Evolutionary conservation across 2,329 filamentous ascomycete species (phyloP).

Genomic region (Pseudonectria buxi): DNA sequence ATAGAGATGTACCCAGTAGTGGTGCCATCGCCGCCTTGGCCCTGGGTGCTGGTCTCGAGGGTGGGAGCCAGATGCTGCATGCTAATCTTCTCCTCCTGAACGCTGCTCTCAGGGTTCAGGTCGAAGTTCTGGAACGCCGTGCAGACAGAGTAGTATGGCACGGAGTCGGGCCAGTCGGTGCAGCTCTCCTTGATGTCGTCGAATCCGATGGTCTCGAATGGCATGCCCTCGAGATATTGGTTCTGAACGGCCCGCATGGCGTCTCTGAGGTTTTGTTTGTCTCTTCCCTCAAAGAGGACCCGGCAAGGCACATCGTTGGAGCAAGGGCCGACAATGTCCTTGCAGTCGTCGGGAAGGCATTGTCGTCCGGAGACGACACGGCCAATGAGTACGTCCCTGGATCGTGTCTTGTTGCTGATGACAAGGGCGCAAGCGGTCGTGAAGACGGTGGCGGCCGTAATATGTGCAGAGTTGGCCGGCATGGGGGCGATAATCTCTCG

Average conservation of each 20-base stretch:
- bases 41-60: slow-evolving; percentile 1
- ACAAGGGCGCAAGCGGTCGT: slow-evolving; percentile 6
- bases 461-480: not conserved
- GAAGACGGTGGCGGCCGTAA: slow-evolving; percentile 10
- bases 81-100: slow-evolving; percentile 1
- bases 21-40: slow-evolving; percentile 1
- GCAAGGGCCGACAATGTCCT: slow-evolving; percentile 8
- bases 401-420: not conserved
- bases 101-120: not conserved
- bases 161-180: slow-evolving; percentile 4
- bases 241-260: slow-evolving; percentile 3
- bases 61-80: not conserved
- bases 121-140: slow-evolving; percentile 2
- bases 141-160: not conserved
- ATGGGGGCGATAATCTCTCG: slow-evolving; percentile 1
- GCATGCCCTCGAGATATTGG: slow-evolving; percentile 5
- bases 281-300: not conserved
- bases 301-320: slow-evolving; percentile 6
- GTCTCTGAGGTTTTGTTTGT: not conserved
- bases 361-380: slow-evolving; percentile 8
- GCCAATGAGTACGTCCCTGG: slow-evolving; percentile 6
- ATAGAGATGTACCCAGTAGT: slow-evolving; percentile 1
- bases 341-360: slow-evolving; percentile 3
- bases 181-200: slow-evolving; percentile 8
- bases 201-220: slow-evolving; percentile 6